Evolutionary conservation across 805 yeast genomes (phyloP).

Genomic region (Brettanomyces naardenensis): DNA sequence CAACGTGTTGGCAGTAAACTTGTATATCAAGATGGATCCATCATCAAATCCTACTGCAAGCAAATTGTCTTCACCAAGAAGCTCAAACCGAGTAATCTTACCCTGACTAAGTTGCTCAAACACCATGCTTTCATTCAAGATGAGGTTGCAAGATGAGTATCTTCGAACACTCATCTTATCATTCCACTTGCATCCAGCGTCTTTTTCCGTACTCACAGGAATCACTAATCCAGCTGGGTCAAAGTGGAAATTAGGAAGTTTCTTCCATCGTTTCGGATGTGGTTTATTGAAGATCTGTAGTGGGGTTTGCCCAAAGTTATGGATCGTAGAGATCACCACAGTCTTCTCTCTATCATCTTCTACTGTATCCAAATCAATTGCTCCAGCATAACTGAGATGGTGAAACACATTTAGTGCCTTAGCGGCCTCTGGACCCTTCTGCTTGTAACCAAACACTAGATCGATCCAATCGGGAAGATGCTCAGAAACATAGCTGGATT

Average conservation of each 20-base stretch:
- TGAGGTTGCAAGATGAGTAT: slow-evolving; percentile 11
- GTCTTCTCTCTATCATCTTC: slow-evolving; percentile 65
- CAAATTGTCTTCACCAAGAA: slow-evolving; percentile 30
- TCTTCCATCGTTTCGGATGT: slow-evolving; percentile 46
- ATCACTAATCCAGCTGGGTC: slow-evolving; percentile 24
- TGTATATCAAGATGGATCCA: slow-evolving; percentile 47
- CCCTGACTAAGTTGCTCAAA: slow-evolving; percentile 36
- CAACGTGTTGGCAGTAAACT: slow-evolving; percentile 9
- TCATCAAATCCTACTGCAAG: slow-evolving; percentile 45
- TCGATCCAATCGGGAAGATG: slow-evolving; percentile 82
- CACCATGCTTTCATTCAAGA: slow-evolving; percentile 30
- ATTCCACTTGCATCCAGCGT: slow-evolving; percentile 3
- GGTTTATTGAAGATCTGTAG: slow-evolving; percentile 59
- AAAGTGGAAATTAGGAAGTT: slow-evolving; percentile 22
- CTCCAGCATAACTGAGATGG: slow-evolving; percentile 78
- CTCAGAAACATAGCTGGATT: slow-evolving; percentile 70
- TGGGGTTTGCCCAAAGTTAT: slow-evolving; percentile 91
- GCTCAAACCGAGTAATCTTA: slow-evolving; percentile 31
- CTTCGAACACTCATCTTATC: slow-evolving; percentile 7
- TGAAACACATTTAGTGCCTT: slow-evolving; percentile 71
- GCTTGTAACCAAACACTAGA: slow-evolving; percentile 73
- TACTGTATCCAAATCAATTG: slow-evolving; percentile 66
- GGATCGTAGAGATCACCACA: slow-evolving; percentile 78
- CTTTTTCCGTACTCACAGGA: slow-evolving; percentile 29
- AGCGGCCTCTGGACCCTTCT: slow-evolving; percentile 63